These are phyloP conservation scores for Amanita molliuscula DNA, from an alignment of 768 basidiomycete genomes.

Conservation along the genomic window DNA sequence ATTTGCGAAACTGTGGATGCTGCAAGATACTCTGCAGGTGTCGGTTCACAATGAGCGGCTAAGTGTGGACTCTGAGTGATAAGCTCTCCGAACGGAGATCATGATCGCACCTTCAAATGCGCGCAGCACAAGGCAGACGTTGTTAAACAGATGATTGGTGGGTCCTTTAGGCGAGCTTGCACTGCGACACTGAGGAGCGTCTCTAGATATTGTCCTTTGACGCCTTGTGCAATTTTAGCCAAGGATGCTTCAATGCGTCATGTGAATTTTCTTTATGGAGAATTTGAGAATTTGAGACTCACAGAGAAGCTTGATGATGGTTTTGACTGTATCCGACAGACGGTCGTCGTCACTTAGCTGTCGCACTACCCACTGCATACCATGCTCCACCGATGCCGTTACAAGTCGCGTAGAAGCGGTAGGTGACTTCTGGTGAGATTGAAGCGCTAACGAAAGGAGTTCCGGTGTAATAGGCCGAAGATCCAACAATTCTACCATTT, in stretches of 20 bases:
- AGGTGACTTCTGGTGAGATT: constrained; percentile 12
- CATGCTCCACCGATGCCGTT: constrained; percentile 29
- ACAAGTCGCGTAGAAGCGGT: constrained; percentile 13
- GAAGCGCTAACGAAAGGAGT: constrained; percentile 21
- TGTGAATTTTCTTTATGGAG: background rate
- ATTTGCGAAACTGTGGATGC: constrained; percentile 48
- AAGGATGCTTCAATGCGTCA: constrained; percentile 18
- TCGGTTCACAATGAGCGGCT: constrained; percentile 68
- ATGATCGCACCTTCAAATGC: constrained; percentile 1
- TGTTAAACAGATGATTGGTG: constrained; percentile 32
- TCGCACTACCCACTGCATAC: constrained; percentile 44
- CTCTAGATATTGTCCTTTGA: constrained; percentile 58
- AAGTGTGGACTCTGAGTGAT: background rate
- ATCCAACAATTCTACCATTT: constrained; percentile 16
- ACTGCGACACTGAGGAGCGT: constrained; percentile 56
- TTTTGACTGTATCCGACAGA: constrained; percentile 7
- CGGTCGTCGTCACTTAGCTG: constrained; percentile 26
- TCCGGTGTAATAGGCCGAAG: constrained; percentile 19
- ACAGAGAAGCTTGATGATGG: constrained; percentile 28
- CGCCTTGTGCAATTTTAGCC: constrained; percentile 16
- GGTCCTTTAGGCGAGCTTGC: constrained; percentile 44
- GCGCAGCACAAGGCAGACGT: constrained; percentile 19
- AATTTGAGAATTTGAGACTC: constrained; percentile 15
- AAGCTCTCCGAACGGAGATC: no score
- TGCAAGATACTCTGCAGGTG: constrained; percentile 69